Evolutionary conservation across 192 early-diverging fungal species (phyloP), one percentile per base, ranked within the genome.

Genomic region (Umbelopsis vinacea): DNA sequence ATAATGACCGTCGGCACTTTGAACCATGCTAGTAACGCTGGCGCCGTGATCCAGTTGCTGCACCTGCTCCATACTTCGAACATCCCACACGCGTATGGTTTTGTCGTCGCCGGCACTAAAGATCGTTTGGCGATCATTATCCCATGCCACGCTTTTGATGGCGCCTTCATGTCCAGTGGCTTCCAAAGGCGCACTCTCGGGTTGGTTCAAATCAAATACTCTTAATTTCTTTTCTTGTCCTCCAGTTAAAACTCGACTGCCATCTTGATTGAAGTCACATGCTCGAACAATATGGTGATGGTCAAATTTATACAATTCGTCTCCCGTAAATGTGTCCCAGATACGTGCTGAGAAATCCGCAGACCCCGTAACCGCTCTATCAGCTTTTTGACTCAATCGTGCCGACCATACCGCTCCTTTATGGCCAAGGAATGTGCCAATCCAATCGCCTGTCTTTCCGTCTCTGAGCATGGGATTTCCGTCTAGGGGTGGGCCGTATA

Each of bases 351-450:
- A 92, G 80, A 95, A 97, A 82, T 97, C 95, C 24, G 94, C 95
- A 1, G 94, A 95, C n/a, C 91, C 95, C 8, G 95, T 97, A 4
- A 95, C 93, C 38, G 94, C 94, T 47, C 86, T 84, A n/a, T 86
- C 79, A 12, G 94, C 89, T 76, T 93, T 91, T 26, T 85, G 82
- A 19, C 86, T 90, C 63, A 97, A 85, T 71, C 89, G 86, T 33
- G 95, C 91, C 68, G 88, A 90, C 95, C 95, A 95, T 4, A 97
- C 93, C 0, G 95, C 95, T 46, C 95, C 95, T 82, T 96, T 96
- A 77, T 96, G 95, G 52, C 93, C 95, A 73, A 90, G 72, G 67
- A 96, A 96, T 12, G 91, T 94, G 17, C 95, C 95, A 68, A 96
- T 92, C 95, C 95, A 96, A 79, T 96, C 95, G 60, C 95, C 95